Conservation (phyloP, 345 rosid genomes). For the Mangifera indica region DNA sequence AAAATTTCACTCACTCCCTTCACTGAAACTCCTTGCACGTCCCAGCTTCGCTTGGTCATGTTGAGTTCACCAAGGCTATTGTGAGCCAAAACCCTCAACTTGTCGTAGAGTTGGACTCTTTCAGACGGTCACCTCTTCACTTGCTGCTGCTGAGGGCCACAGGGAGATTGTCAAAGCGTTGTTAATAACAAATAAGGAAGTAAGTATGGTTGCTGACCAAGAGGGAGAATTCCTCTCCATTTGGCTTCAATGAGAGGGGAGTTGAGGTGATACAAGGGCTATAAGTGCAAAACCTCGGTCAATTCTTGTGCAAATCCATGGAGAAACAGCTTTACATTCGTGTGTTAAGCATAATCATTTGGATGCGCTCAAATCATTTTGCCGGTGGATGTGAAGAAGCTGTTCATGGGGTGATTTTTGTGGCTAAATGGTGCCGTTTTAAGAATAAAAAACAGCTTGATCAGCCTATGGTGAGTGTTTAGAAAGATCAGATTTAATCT, state of each 20-base stretch:
- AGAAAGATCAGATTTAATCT: no score
- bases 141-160: slow-evolving; percentile 27
- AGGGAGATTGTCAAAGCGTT: slow-evolving; percentile 16
- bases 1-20: slow-evolving; percentile 10
- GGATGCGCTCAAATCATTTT: slow-evolving; percentile 21
- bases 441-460: no score
- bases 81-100: slow-evolving; percentile 17
- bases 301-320: no score
- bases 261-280: slow-evolving; percentile 20
- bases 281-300: no score
- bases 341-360: slow-evolving; percentile 22
- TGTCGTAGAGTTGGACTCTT: slow-evolving; percentile 21
- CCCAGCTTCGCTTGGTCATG: slow-evolving; percentile 26
- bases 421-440: no score
- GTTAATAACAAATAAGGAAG: not conserved
- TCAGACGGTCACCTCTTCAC: slow-evolving; percentile 28
- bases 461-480: no score
- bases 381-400: no score
- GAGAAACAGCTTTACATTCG: slow-evolving; percentile 20
- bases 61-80: slow-evolving; percentile 15
- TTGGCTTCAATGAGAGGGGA: slow-evolving; percentile 24
- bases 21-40: slow-evolving; percentile 16
- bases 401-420: no score
- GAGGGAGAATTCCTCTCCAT: slow-evolving; percentile 31
- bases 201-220: slow-evolving; percentile 12